Percentiles rank a stretch among this genome's conserved stretches.
Evolutionary conservation across 2,329 filamentous ascomycete genomes (phyloP).

Genomic region (Diaporthe aspalathi): DNA sequence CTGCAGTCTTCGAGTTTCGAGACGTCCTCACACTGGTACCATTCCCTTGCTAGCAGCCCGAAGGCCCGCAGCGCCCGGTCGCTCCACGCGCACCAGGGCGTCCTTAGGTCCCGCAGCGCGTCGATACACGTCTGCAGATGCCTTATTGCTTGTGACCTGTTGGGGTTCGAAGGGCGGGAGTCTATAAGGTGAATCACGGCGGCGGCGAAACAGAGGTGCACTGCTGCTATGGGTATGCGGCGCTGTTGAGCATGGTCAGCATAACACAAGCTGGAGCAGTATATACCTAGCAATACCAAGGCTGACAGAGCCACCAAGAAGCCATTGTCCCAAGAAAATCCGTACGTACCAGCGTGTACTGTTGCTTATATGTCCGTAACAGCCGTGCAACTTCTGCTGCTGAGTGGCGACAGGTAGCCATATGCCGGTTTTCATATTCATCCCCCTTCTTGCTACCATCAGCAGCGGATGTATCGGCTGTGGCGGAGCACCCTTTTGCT

Average conservation of each 20-base stretch:
- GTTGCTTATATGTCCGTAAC: constrained; percentile 41
- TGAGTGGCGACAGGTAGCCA: constrained; percentile 42
- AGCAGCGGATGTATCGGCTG: neutral
- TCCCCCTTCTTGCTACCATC: neutral
- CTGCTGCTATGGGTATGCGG: constrained; percentile 41
- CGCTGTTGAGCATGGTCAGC: constrained; percentile 31
- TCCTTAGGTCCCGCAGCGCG: constrained; percentile 35
- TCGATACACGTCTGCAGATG: constrained; percentile 40
- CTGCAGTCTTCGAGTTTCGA: neutral
- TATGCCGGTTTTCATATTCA: constrained; percentile 28
- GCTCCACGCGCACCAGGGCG: constrained; percentile 41
- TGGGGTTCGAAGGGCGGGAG: constrained; percentile 37
- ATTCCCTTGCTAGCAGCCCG: constrained; percentile 38
- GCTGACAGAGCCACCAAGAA: neutral
- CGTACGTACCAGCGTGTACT: constrained; percentile 41
- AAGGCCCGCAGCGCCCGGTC: constrained; percentile 37
- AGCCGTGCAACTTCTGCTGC: constrained; percentile 41
- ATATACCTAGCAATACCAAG: neutral
- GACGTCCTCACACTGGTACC: constrained; percentile 33
- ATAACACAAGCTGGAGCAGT: neutral
- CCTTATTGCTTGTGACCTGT: constrained; percentile 35
- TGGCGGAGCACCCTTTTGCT: neutral
- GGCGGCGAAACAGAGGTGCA: constrained; percentile 40
- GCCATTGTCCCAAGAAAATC: too few relatives aligned
- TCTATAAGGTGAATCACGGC: constrained; percentile 41